phyloP scores from a whole-genome alignment of 1,139 yeast genomes.

The Hanseniaspora gamundiae region DNA sequence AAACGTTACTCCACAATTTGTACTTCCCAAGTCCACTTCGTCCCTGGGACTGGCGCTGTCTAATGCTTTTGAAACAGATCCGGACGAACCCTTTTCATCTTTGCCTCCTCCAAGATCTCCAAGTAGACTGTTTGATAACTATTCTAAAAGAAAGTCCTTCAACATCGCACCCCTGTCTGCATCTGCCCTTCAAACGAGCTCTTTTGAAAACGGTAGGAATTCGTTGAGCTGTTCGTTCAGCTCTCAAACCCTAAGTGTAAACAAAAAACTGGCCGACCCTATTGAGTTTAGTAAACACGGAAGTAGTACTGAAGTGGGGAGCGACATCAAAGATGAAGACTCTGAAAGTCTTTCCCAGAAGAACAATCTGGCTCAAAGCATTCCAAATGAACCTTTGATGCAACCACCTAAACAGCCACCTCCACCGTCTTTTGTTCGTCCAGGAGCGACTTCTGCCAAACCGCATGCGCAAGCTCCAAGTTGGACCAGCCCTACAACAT shows the following conservation, averaged over 20 bases:
- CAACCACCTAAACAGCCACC: not conserved
- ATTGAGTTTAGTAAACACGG: not conserved
- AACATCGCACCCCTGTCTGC: no score
- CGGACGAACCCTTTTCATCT: not conserved
- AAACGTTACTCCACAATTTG: not conserved
- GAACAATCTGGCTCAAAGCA: no score
- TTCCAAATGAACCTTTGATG: no score
- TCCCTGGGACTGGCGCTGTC: not conserved
- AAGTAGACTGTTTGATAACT: not conserved
- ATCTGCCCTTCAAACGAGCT: no score
- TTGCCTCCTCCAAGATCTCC: slow-evolving; percentile 4
- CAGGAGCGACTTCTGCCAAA: not conserved
- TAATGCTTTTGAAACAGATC: not conserved
- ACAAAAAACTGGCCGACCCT: not conserved
- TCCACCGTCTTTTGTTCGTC: not conserved
- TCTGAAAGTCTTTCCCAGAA: not conserved
- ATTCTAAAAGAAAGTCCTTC: no score
- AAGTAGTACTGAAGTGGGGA: no score
- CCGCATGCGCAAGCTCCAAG: not conserved
- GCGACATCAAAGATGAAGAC: not conserved
- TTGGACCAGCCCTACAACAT: not conserved
- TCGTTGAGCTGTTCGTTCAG: no score
- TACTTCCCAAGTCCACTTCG: not conserved
- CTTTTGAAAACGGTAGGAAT: no score
- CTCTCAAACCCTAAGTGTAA: no score